A percentile compares a stretch with the other conserved stretches of the same genome.
phyloP scores from a whole-genome alignment of 768 basidiomycete species.

The Auriscalpium orientale region DNA sequence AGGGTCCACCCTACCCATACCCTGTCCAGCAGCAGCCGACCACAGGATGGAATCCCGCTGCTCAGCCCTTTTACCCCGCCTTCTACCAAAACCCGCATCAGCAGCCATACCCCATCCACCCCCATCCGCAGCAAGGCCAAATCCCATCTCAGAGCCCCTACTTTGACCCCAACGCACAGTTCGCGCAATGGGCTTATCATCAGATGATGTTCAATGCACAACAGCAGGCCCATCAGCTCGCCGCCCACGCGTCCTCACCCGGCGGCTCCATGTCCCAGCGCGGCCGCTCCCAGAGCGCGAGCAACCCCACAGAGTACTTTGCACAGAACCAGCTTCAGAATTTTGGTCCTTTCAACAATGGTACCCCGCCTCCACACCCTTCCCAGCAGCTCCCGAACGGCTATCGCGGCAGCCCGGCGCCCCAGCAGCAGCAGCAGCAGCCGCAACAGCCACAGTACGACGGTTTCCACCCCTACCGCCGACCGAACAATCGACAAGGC shows the following conservation, averaged over 20 bases:
- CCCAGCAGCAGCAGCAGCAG: constrained; percentile 26
- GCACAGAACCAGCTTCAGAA: constrained; percentile 41
- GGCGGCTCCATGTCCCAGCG: constrained; percentile 27
- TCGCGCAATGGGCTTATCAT: constrained; percentile 85
- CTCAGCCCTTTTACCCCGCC: constrained; percentile 69
- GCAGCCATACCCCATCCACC: constrained; percentile 45
- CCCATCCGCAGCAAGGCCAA: constrained; percentile 26
- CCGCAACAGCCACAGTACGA: constrained; percentile 30
- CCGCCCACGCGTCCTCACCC: constrained; percentile 20
- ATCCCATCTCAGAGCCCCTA: constrained; percentile 49
- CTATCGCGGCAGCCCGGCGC: constrained; percentile 26
- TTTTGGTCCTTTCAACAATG: constrained; percentile 63
- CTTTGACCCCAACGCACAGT: constrained; percentile 72
- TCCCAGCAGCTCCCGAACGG: constrained; percentile 33
- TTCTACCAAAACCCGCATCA: constrained; percentile 69
- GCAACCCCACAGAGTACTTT: constrained; percentile 46
- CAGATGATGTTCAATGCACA: constrained; percentile 77
- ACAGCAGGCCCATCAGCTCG: constrained; percentile 14
- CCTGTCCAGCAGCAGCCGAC: constrained; percentile 63
- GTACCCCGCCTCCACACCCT: constrained; percentile 59
- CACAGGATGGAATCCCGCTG: constrained; percentile 61
- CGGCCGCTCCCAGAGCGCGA: constrained; percentile 29
- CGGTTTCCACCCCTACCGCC: constrained; percentile 79
- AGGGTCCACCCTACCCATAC: constrained; percentile 49
- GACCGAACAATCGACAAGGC: constrained; percentile 39